phyloP scores from a whole-genome alignment of 768 basidiomycete species.

The Kondoa malvinella region DNA sequence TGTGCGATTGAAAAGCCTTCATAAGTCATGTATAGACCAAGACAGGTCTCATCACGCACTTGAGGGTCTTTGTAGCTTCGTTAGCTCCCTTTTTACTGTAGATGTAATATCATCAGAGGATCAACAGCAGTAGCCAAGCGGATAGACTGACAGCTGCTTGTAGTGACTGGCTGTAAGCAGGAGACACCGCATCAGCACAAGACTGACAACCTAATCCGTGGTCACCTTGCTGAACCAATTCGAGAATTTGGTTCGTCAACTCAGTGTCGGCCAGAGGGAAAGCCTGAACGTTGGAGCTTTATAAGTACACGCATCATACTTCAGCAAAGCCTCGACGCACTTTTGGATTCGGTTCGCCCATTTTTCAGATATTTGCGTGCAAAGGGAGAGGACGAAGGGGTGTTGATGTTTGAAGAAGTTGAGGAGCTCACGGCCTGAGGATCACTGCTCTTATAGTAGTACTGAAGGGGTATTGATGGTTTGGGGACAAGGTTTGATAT shows the following conservation, averaged over 20 bases:
- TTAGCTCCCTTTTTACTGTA: slow-evolving; percentile 81
- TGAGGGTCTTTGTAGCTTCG: slow-evolving; percentile 91
- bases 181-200: slow-evolving; percentile 11
- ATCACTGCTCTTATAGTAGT: not conserved
- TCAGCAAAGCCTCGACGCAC: not conserved
- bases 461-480: not conserved
- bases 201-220: slow-evolving; percentile 69
- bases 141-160: slow-evolving; percentile 65
- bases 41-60: not conserved
- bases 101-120: not conserved
- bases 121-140: not conserved
- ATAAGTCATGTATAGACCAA: not conserved
- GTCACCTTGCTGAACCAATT: slow-evolving; percentile 52
- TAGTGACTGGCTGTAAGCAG: slow-evolving; percentile 53
- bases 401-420: not conserved
- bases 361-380: not conserved
- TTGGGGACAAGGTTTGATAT: not conserved
- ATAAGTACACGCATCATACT: not conserved
- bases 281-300: slow-evolving; percentile 21
- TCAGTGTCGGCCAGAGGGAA: slow-evolving; percentile 47
- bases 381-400: not conserved
- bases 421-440: slow-evolving; percentile 4
- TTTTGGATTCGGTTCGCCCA: slow-evolving; percentile 3
- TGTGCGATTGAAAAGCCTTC: slow-evolving; percentile 36
- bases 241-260: slow-evolving; percentile 91